A percentile compares a stretch with the other conserved stretches of the same genome.
phyloP scores from a whole-genome alignment of 805 yeast species.

The Phaffomyces thermotolerans region DNA sequence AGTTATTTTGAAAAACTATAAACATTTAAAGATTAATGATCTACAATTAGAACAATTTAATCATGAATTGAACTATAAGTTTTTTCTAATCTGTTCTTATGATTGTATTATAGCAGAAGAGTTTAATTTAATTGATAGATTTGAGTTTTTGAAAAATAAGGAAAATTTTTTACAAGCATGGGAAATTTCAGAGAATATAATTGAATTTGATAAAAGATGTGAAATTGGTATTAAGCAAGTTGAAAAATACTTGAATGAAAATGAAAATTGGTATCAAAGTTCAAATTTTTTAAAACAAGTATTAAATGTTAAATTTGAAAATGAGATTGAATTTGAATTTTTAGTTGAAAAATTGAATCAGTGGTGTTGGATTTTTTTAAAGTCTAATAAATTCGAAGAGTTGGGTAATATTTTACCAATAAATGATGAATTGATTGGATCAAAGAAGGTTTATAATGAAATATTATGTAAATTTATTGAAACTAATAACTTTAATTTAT shows the following conservation, averaged over 20 bases:
- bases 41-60: constrained; percentile 56
- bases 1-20: constrained; percentile 51
- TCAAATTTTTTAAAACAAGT: constrained; percentile 40
- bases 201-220: constrained; percentile 43
- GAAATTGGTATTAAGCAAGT: constrained; percentile 51
- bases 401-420: constrained; percentile 54
- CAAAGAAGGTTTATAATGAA: constrained; percentile 36
- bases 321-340: constrained; percentile 14
- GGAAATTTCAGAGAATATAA: constrained; percentile 58
- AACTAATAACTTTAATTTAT: constrained; percentile 18
- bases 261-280: constrained; percentile 49
- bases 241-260: constrained; percentile 33
- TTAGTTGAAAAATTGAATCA: constrained; percentile 51
- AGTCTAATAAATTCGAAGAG: constrained; percentile 35
- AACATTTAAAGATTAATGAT: constrained; percentile 70
- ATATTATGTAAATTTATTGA: constrained; percentile 28
- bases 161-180: constrained; percentile 63
- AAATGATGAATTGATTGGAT: constrained; percentile 21
- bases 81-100: constrained; percentile 68
- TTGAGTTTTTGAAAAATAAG: constrained; percentile 61
- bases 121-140: constrained; percentile 59
- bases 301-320: constrained; percentile 20
- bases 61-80: constrained; percentile 34
- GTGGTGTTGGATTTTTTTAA: constrained; percentile 50
- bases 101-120: constrained; percentile 77